Conservation (phyloP, 1,284 basidiomycete genomes). For the Lignosus rhinocerotis region DNA sequence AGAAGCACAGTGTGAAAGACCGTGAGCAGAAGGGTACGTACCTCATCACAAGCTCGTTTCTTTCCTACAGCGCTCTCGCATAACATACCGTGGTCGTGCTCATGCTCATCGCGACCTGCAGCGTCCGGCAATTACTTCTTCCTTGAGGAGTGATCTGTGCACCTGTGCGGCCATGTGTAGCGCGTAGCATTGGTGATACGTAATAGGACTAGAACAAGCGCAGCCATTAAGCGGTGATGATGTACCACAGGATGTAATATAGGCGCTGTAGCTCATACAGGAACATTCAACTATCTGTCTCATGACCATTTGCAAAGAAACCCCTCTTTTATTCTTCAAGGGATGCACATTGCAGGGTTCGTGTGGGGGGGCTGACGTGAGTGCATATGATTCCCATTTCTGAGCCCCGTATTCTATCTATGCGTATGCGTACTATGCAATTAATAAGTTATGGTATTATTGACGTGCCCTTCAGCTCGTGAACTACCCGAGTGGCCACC, state of each 20-base stretch:
- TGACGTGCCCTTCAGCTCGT: too few relatives aligned
- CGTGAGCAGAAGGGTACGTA: conserved; percentile 86
- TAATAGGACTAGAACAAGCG: not conserved
- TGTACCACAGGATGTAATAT: conserved; percentile 24
- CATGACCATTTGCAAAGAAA: too few relatives aligned
- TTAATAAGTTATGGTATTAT: too few relatives aligned
- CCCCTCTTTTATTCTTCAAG: too few relatives aligned
- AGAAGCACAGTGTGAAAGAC: conserved; percentile 90
- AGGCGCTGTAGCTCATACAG: conserved; percentile 28
- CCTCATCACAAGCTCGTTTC: not conserved
- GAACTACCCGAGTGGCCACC: too few relatives aligned
- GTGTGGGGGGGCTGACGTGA: too few relatives aligned
- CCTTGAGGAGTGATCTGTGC: conserved; percentile 66
- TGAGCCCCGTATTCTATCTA: too few relatives aligned
- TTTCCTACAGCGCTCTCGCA: conserved; percentile 5
- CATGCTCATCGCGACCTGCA: conserved; percentile 32
- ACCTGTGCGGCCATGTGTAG: not conserved
- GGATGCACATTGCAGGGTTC: too few relatives aligned
- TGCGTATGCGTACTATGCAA: too few relatives aligned
- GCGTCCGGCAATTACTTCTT: conserved; percentile 86
- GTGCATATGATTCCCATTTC: too few relatives aligned
- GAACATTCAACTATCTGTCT: not conserved
- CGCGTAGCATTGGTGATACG: conserved; percentile 3
- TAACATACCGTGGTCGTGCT: conserved; percentile 3
- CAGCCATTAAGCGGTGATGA: conserved; percentile 11